phyloP scores from a whole-genome alignment of 2,329 filamentous ascomycete species.

The Epichloe gansuensis region DNA sequence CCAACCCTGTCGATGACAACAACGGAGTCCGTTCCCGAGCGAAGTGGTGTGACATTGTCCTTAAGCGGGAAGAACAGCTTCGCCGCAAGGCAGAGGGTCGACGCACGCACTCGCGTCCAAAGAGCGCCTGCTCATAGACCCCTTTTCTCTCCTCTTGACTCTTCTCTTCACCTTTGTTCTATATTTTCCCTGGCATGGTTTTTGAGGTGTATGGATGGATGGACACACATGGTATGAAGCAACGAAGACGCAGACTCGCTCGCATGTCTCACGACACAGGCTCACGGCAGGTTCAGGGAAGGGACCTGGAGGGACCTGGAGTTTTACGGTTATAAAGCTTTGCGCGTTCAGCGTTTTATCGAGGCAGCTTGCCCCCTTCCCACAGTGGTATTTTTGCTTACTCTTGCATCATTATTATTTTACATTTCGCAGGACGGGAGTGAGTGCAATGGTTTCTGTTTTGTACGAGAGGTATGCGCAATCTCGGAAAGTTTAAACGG shows the following conservation, averaged over 20 bases:
- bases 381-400: neutral
- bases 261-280: neutral
- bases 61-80: slow-evolving; percentile 51
- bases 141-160: neutral
- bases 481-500: neutral
- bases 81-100: slow-evolving; percentile 41
- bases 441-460: neutral
- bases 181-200: neutral
- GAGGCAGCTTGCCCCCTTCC: neutral
- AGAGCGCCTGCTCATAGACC: slow-evolving; percentile 37
- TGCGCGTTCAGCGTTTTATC: neutral
- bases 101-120: slow-evolving; percentile 43
- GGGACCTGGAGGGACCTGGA: neutral
- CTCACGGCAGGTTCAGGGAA: neutral
- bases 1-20: slow-evolving; percentile 33
- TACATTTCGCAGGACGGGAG: neutral
- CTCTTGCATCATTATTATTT: neutral
- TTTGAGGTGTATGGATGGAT: neutral
- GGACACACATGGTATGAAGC: neutral
- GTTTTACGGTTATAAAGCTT: neutral
- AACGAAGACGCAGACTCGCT: neutral
- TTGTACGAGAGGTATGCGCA: neutral
- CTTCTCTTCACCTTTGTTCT: neutral
- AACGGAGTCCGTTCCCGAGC: slow-evolving; percentile 31
- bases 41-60: slow-evolving; percentile 57